Evolutionary conservation across 352 stramenopile species (phyloP).

Genomic region (Phytophthora capsici): DNA sequence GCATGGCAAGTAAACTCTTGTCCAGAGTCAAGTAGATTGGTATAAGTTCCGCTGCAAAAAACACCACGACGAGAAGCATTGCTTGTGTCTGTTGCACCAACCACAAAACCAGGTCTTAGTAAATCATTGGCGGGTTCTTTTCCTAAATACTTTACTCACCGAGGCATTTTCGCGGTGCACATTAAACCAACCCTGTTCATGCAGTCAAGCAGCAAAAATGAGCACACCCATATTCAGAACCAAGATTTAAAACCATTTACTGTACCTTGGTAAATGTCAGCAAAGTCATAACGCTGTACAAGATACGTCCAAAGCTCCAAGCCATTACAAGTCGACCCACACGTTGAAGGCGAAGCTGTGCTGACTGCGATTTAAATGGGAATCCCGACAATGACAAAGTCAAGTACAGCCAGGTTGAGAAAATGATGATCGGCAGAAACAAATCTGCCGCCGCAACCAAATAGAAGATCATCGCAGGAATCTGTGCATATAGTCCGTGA

Average conservation of each 20-base stretch:
- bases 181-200: conserved; percentile 83
- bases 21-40: conserved; percentile 85
- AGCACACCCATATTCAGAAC: too few species aligned
- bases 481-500: conserved; percentile 40
- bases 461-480: conserved; percentile 82
- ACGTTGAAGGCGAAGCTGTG: conserved; percentile 59
- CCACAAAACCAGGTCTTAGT: conserved; percentile 1
- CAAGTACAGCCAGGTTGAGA: conserved; percentile 91
- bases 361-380: conserved; percentile 77
- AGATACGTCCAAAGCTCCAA: conserved; percentile 86
- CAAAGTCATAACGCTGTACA: conserved; percentile 90
- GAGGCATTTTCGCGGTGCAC: conserved; percentile 70
- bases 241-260: too few species aligned
- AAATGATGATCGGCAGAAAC: conserved; percentile 88
- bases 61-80: conserved; percentile 85
- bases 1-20: conserved; percentile 72
- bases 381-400: conserved; percentile 90
- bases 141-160: conserved; percentile 36
- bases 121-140: background rate
- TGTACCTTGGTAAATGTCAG: conserved; percentile 82
- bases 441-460: conserved; percentile 87
- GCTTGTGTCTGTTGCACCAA: conserved; percentile 62
- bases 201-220: background rate
- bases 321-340: conserved; percentile 74
- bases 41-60: conserved; percentile 78